Percentiles rank a stretch among this genome's conserved stretches.
Conservation (phyloP, 192 early-diverging fungal species). For the Dispira parvispora region DNA sequence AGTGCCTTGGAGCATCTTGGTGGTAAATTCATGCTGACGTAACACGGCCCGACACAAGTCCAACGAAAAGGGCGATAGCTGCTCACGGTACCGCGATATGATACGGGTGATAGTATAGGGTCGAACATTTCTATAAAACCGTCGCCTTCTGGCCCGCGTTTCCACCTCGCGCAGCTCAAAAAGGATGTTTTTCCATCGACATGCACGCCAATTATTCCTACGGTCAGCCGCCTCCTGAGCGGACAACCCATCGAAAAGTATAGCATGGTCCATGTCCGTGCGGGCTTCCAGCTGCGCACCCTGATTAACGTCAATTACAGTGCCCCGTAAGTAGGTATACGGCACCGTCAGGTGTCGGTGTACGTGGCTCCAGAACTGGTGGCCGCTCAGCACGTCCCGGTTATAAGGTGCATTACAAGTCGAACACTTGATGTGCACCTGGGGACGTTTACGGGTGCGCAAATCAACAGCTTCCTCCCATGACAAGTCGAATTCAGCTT, state of each 20-base stretch:
- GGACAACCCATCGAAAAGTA: slow-evolving; percentile 21
- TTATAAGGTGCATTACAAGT: background rate
- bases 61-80: slow-evolving; percentile 19
- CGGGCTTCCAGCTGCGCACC: background rate
- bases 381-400: slow-evolving; percentile 5
- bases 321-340: background rate
- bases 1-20: slow-evolving; percentile 35
- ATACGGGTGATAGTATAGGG: slow-evolving; percentile 12
- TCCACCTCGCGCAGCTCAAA: slow-evolving; percentile 3
- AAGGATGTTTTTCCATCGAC: slow-evolving; percentile 11
- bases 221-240: slow-evolving; percentile 8
- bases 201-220: background rate
- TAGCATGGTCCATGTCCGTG: slow-evolving; percentile 9
- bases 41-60: slow-evolving; percentile 30
- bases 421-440: slow-evolving; percentile 6
- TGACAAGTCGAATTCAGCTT: background rate
- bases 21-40: slow-evolving; percentile 32
- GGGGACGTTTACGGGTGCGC: background rate
- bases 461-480: slow-evolving; percentile 12
- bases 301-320: background rate
- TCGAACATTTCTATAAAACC: background rate
- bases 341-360: background rate
- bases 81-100: slow-evolving; percentile 22
- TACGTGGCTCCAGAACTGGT: background rate
- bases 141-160: background rate